phyloP scores from a whole-genome alignment of 768 basidiomycete genomes.

The Termitomyces heimii region DNA sequence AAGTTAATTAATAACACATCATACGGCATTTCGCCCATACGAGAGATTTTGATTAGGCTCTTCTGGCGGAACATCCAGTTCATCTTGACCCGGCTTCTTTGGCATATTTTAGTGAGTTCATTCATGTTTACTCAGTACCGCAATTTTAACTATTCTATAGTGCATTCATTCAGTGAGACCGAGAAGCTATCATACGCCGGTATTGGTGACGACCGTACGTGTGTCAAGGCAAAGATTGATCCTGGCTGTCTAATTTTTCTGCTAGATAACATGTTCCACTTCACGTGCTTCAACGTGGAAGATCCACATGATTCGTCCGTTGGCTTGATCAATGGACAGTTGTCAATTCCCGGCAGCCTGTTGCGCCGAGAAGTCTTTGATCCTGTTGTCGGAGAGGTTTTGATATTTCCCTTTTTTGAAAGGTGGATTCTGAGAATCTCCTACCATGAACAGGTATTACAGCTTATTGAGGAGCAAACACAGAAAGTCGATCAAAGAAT shows the following conservation, averaged over 20 bases:
- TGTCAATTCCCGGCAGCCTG: constrained; percentile 75
- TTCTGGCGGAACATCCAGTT: constrained; percentile 77
- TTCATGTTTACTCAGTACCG: background rate
- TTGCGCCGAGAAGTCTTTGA: constrained; percentile 86
- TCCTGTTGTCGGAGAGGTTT: constrained; percentile 75
- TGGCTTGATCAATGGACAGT: constrained; percentile 77
- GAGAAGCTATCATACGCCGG: constrained; percentile 80
- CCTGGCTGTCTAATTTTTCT: constrained; percentile 2
- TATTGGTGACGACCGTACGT: constrained; percentile 66
- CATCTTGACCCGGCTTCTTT: constrained; percentile 79
- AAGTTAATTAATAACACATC: constrained; percentile 1
- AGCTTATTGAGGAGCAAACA: constrained; percentile 74
- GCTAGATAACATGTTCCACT: constrained; percentile 78
- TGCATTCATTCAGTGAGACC: constrained; percentile 85
- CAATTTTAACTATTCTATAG: constrained; percentile 20
- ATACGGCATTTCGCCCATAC: background rate
- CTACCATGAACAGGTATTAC: constrained; percentile 50
- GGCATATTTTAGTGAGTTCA: constrained; percentile 66
- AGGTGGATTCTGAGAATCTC: background rate
- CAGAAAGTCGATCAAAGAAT: constrained; percentile 61
- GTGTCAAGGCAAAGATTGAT: background rate
- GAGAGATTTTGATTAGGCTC: constrained; percentile 21
- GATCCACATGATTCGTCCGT: constrained; percentile 77
- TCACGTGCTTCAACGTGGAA: constrained; percentile 86
- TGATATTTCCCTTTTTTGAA: constrained; percentile 13